phyloP scores from a whole-genome alignment of 1,284 basidiomycete genomes.

The Golubevia pallescens region DNA sequence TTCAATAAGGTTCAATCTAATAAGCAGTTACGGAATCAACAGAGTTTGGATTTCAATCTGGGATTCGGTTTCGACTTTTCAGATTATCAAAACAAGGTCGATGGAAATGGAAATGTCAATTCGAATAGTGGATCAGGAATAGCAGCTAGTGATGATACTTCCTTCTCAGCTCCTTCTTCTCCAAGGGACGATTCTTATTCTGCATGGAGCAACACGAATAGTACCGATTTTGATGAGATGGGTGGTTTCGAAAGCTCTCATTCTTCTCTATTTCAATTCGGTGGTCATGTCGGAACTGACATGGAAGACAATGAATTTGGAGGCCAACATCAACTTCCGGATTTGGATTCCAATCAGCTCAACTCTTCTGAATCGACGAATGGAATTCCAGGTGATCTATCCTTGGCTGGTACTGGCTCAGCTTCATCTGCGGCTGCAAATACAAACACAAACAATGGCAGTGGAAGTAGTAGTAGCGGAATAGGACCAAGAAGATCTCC shows the following conservation, averaged over 20 bases:
- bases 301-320: not conserved
- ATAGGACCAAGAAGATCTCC: not conserved
- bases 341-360: not conserved
- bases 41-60: not conserved
- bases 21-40: conserved; percentile 11
- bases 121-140: too few species aligned
- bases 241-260: not conserved
- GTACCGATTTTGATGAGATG: not conserved
- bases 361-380: not conserved
- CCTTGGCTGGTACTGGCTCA: not conserved
- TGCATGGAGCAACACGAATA: not conserved
- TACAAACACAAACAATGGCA: not conserved
- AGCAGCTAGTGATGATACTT: not conserved
- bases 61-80: not conserved
- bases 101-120: too few species aligned
- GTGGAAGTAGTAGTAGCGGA: not conserved
- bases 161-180: not conserved
- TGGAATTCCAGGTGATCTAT: not conserved
- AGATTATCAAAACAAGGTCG: too few species aligned
- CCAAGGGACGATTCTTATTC: not conserved
- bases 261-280: not conserved
- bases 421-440: not conserved
- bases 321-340: too few species aligned
- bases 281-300: not conserved
- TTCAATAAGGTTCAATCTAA: not conserved